Conservation (phyloP, 305 asterid species). For the Solanum hybrid region DNA sequence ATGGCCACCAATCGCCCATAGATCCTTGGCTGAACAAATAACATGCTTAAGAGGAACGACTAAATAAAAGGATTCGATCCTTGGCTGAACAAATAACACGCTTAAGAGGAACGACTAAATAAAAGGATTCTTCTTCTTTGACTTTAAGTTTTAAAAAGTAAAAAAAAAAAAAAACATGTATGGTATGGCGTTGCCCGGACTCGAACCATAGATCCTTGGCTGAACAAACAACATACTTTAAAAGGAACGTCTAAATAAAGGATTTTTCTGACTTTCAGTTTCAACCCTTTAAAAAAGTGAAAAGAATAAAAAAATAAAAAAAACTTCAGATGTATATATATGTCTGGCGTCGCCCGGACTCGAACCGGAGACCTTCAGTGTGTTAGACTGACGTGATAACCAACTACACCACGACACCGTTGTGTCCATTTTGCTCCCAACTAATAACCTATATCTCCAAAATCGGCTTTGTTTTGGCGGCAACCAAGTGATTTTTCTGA, state of each 20-base stretch:
- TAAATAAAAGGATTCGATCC: background rate
- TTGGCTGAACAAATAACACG: background rate
- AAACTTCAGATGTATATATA: too few species aligned
- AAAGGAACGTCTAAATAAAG: too few species aligned
- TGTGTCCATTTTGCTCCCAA: background rate
- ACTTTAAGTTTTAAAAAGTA: background rate
- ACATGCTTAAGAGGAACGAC: too few species aligned
- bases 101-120: too few species aligned
- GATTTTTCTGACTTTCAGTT: background rate
- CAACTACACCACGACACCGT: slow-evolving; percentile 61
- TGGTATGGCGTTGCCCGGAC: too few species aligned
- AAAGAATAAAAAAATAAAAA: too few species aligned
- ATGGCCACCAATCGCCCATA: background rate
- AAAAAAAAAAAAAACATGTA: too few species aligned
- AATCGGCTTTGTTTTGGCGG: background rate
- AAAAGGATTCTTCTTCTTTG: background rate
- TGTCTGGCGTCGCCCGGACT: slow-evolving; percentile 56
- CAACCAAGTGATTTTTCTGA: background rate
- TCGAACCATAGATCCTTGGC: too few species aligned
- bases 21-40: background rate
- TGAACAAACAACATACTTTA: too few species aligned
- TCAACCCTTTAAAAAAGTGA: too few species aligned
- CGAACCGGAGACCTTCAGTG: slow-evolving; percentile 99
- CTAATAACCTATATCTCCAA: fast-evolving
- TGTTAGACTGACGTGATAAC: slow-evolving; percentile 99